phyloP scores from a whole-genome alignment of 2,329 filamentous ascomycete species.

The Cladosporium austrohemisphaericum region DNA sequence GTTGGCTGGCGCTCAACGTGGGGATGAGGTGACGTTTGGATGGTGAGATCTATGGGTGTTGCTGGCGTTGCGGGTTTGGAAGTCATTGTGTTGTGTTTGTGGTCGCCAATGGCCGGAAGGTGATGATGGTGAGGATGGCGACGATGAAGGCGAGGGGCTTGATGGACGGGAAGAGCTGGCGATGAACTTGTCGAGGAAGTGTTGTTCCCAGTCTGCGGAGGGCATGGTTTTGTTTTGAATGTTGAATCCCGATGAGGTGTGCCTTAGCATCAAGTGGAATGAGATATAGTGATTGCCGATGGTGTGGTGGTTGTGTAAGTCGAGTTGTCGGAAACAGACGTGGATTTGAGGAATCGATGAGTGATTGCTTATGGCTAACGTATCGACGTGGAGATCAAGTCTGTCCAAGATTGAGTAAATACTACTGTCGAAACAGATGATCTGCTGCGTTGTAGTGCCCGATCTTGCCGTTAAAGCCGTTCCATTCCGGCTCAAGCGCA shows the following conservation, averaged over 20 bases:
- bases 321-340: no score
- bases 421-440: no score
- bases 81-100: background rate
- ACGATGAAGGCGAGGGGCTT: background rate
- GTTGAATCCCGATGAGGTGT: no score
- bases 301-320: background rate
- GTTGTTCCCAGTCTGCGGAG: constrained; percentile 11
- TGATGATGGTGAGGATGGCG: background rate
- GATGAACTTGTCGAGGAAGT: constrained; percentile 15
- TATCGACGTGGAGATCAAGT: background rate
- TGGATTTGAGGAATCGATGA: background rate
- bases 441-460: background rate
- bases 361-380: background rate
- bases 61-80: background rate
- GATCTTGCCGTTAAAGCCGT: background rate
- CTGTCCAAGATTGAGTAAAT: no score
- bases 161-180: constrained; percentile 4
- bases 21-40: background rate
- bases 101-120: background rate
- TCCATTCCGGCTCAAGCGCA: background rate
- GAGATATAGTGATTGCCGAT: no score
- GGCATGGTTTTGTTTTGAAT: background rate
- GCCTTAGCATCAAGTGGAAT: no score
- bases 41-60: no score
- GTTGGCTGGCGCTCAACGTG: no score